phyloP scores from a whole-genome alignment of 2,329 filamentous ascomycete genomes.

The Cadophora luteo-olivacea region DNA sequence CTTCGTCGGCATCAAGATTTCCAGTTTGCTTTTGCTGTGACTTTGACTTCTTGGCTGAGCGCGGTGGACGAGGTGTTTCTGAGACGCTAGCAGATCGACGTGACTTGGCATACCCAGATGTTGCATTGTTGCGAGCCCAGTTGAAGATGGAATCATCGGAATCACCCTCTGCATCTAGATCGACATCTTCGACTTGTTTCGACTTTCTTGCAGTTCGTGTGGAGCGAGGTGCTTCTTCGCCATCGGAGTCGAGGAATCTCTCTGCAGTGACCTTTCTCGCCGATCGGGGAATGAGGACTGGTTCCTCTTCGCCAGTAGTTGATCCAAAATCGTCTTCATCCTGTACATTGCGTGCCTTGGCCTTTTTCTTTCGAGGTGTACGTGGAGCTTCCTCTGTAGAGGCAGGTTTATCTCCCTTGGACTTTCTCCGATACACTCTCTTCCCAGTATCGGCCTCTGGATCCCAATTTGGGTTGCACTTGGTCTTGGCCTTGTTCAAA shows the following conservation, averaged over 20 bases:
- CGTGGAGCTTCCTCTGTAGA: background rate
- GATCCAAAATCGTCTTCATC: background rate
- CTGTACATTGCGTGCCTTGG: background rate
- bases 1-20: slow-evolving; percentile 1
- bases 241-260: background rate
- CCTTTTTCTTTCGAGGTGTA: slow-evolving; percentile 6
- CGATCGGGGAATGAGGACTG: slow-evolving; percentile 5
- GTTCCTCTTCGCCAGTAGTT: background rate
- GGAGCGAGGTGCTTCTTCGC: slow-evolving; percentile 6
- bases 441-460: slow-evolving; percentile 23
- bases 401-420: background rate
- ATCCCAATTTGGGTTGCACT: slow-evolving; percentile 44
- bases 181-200: background rate
- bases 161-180: slow-evolving; percentile 17
- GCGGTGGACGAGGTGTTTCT: background rate
- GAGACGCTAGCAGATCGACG: background rate
- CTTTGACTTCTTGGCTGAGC: slow-evolving; percentile 4
- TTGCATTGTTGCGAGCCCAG: slow-evolving; percentile 32
- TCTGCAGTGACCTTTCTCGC: slow-evolving; percentile 7
- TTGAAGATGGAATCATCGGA: slow-evolving; percentile 38
- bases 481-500: slow-evolving; percentile 39
- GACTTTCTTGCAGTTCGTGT: background rate
- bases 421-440: slow-evolving; percentile 18
- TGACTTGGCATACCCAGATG: background rate
- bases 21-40: slow-evolving; percentile 3